phyloP scores from a whole-genome alignment of 2,329 filamentous ascomycete genomes.

The Colletotrichum abscissum region DNA sequence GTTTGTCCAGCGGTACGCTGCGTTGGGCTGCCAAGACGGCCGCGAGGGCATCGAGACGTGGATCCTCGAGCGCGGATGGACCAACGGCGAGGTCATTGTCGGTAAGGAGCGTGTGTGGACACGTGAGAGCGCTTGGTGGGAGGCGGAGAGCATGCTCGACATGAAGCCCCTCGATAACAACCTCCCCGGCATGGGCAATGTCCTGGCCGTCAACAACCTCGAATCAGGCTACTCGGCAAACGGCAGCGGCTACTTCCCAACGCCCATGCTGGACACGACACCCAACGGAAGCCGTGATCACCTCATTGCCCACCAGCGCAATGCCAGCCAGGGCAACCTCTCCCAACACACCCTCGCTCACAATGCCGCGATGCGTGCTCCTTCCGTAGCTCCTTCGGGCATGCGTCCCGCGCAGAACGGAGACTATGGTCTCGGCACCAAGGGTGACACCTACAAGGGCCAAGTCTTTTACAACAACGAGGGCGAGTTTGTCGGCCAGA shows the following conservation, averaged over 20 bases:
- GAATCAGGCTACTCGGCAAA: conserved; percentile 79
- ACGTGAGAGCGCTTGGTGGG: conserved; percentile 95
- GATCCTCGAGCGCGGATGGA: conserved; percentile 96
- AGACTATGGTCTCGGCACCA: conserved; percentile 89
- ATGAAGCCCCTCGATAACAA: conserved; percentile 73
- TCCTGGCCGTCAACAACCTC: conserved; percentile 64
- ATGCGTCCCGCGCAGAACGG: conserved; percentile 68
- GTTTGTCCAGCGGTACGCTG: conserved; percentile 84
- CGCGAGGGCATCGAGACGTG: conserved; percentile 94
- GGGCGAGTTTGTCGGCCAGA: conserved; percentile 73
- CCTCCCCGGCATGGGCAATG: conserved; percentile 43
- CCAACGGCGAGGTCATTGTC: conserved; percentile 94
- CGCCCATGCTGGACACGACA: conserved; percentile 68
- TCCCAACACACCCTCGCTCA: conserved; percentile 64
- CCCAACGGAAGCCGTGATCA: conserved; percentile 79
- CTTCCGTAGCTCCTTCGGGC: conserved; percentile 71
- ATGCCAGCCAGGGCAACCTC: conserved; percentile 65
- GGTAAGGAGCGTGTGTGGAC: conserved; percentile 96
- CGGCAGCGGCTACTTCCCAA: conserved; percentile 77
- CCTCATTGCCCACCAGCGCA: conserved; percentile 69
- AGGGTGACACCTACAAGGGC: conserved; percentile 82
- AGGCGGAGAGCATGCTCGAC: conserved; percentile 95
- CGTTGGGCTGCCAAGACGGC: conserved; percentile 89
- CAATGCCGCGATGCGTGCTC: conserved; percentile 54
- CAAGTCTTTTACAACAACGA: conserved; percentile 80